Percentiles rank a stretch among this genome's conserved stretches.
These are phyloP conservation scores for Fraxinus angustifolia DNA, from an alignment of 305 asterid species.

Conservation along the genomic window DNA sequence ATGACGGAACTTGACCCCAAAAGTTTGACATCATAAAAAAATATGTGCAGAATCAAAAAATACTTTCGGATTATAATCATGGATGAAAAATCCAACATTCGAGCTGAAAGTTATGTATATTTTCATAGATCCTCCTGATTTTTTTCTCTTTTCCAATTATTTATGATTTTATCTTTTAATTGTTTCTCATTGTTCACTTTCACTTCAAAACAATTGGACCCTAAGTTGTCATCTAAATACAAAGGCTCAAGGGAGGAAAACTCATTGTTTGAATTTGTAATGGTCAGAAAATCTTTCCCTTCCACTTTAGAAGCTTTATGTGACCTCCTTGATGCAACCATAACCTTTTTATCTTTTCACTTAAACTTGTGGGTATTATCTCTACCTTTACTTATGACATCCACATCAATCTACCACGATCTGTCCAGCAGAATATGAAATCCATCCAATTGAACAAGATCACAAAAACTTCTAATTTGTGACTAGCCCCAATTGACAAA, in stretches of 20 bases:
- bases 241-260: background rate
- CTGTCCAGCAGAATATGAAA: background rate
- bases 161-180: background rate
- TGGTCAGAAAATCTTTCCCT: background rate
- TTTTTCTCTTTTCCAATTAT: background rate
- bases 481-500: too few relatives aligned
- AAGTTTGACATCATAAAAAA: background rate
- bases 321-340: background rate
- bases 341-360: background rate
- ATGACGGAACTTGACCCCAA: background rate
- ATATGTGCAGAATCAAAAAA: background rate
- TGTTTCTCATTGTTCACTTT: background rate
- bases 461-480: background rate
- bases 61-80: too few relatives aligned
- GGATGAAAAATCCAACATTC: background rate
- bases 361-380: background rate
- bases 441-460: background rate
- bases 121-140: background rate
- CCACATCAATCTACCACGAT: background rate
- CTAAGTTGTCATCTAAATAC: background rate
- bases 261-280: background rate
- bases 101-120: background rate
- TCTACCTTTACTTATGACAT: background rate
- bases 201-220: background rate
- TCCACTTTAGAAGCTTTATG: background rate